A percentile compares a stretch with the other conserved stretches of the same genome.
Conservation (phyloP, 768 basidiomycete species). For the Phanerodontia chrysosporium region DNA sequence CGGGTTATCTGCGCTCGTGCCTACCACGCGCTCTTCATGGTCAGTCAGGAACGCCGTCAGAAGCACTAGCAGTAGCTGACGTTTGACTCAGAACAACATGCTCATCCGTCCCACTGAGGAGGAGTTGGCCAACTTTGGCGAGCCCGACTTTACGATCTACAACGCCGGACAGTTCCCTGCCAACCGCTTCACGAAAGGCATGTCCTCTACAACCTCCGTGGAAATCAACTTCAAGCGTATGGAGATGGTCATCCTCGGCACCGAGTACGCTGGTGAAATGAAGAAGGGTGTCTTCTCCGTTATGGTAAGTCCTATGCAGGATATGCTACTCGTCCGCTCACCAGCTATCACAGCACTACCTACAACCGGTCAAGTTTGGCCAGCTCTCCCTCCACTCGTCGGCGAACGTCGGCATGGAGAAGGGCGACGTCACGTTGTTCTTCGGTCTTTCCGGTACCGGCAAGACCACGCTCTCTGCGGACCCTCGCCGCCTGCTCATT, state of each 20-base stretch:
- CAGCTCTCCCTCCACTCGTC: slow-evolving; percentile 97
- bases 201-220: slow-evolving; percentile 98
- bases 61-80: not conserved
- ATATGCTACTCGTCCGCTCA: not conserved
- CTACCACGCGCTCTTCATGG: slow-evolving; percentile 99
- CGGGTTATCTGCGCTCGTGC: slow-evolving; percentile 98
- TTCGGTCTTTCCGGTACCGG: slow-evolving; percentile 98
- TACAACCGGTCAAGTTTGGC: slow-evolving; percentile 97
- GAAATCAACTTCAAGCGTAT: slow-evolving; percentile 99
- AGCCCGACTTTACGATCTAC: slow-evolving; percentile 99
- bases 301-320: slow-evolving; percentile 53
- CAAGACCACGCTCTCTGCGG: slow-evolving; percentile 97
- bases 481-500: slow-evolving; percentile 89
- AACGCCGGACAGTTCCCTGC: slow-evolving; percentile 99
- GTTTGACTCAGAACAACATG: slow-evolving; percentile 82
- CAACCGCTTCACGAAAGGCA: slow-evolving; percentile 99
- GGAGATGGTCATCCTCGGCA: slow-evolving; percentile 99
- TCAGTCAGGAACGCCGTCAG: slow-evolving; percentile 36
- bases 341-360: slow-evolving; percentile 66
- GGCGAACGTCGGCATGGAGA: slow-evolving; percentile 88
- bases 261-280: slow-evolving; percentile 99
- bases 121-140: slow-evolving; percentile 90
- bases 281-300: slow-evolving; percentile 99
- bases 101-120: slow-evolving; percentile 96
- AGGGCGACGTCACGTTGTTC: slow-evolving; percentile 94